phyloP scores from a whole-genome alignment of 2,329 filamentous ascomycete species.

The Beauveria pseudobassiana region DNA sequence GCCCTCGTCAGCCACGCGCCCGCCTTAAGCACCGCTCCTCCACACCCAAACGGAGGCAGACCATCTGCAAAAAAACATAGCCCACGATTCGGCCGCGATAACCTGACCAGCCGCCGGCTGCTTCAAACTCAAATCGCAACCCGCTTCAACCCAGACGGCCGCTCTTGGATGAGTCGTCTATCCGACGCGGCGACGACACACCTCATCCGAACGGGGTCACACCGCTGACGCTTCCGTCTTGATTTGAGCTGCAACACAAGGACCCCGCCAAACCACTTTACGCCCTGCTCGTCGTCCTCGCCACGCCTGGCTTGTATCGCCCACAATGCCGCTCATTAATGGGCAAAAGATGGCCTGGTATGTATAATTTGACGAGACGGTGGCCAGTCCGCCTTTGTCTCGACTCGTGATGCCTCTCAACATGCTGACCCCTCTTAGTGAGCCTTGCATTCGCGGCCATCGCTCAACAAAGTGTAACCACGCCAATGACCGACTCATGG shows the following conservation, averaged over 20 bases:
- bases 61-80: not conserved
- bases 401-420: not conserved
- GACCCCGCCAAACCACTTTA: not conserved
- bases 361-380: constrained; percentile 22
- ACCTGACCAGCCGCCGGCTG: not conserved
- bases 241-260: not conserved
- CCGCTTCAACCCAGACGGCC: not conserved
- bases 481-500: constrained; percentile 57
- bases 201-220: not conserved
- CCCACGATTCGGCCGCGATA: not conserved
- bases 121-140: not conserved
- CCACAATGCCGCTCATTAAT: constrained; percentile 59
- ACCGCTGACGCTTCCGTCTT: not conserved
- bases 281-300: not conserved
- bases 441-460: constrained; percentile 69
- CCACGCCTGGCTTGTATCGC: not conserved
- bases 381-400: not conserved
- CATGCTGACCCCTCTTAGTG: constrained; percentile 34
- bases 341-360: constrained; percentile 70
- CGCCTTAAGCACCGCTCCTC: not conserved
- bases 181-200: not conserved
- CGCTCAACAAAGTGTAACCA: constrained; percentile 70
- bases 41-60: not conserved
- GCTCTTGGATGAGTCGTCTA: not conserved
- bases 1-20: no score